Evolutionary conservation across 169 alveolate genomes (phyloP).

Genomic region (Ichthyophthirius multifiliis): DNA sequence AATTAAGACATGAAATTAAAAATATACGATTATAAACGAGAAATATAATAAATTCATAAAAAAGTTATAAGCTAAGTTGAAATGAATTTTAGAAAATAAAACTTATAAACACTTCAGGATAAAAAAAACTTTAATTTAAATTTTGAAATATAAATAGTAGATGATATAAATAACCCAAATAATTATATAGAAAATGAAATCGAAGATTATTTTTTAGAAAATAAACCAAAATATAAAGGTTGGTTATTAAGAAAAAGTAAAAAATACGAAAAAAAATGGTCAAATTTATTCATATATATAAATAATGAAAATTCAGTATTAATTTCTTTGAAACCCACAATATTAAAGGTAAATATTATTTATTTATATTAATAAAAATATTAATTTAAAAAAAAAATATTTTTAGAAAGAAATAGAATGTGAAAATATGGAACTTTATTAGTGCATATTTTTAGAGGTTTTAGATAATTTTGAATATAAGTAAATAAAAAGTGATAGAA

Average conservation of each 20-base stretch:
- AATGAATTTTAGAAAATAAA: too few species aligned
- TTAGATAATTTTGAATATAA: background rate
- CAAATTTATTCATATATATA: background rate
- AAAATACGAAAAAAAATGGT: background rate
- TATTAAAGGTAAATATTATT: background rate
- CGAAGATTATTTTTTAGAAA: slow-evolving; percentile 1
- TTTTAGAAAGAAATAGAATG: background rate
- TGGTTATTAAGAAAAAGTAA: background rate
- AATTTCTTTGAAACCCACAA: background rate
- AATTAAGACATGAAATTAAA: too few species aligned
- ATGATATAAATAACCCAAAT: background rate
- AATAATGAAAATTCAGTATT: background rate
- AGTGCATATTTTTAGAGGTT: background rate
- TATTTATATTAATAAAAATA: background rate
- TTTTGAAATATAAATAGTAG: background rate
- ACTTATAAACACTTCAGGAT: too few species aligned
- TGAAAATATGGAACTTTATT: background rate
- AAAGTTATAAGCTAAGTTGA: too few species aligned
- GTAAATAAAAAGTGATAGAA: background rate
- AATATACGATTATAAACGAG: too few species aligned
- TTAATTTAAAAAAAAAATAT: background rate
- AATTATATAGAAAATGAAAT: background rate
- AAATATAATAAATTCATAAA: too few species aligned
- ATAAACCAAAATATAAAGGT: background rate
- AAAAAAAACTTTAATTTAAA: background rate